phyloP scores from a whole-genome alignment of 768 basidiomycete genomes.

The Baorangia bicolor region DNA sequence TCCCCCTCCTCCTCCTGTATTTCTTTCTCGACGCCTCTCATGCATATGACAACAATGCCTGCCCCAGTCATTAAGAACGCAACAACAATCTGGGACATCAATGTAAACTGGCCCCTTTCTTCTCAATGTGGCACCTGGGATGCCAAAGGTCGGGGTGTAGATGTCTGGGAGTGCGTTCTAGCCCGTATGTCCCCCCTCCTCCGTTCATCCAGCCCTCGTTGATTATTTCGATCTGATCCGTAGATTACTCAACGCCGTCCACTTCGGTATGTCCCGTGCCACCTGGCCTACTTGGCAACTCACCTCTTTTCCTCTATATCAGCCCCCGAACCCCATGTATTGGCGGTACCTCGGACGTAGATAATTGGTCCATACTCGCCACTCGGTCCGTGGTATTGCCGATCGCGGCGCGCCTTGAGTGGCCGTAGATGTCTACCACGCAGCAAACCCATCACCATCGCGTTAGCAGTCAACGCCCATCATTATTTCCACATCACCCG shows the following conservation, averaged over 20 bases:
- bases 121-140: slow-evolving; percentile 77
- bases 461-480: slow-evolving; percentile 4
- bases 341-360: slow-evolving; percentile 51
- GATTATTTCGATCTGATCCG: slow-evolving; percentile 2
- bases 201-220: not conserved
- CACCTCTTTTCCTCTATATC: slow-evolving; percentile 3
- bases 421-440: slow-evolving; percentile 1
- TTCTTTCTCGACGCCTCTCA: not conserved
- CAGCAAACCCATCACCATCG: not conserved
- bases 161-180: slow-evolving; percentile 73
- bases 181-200: slow-evolving; percentile 47
- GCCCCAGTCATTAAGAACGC: slow-evolving; percentile 54
- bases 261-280: slow-evolving; percentile 36
- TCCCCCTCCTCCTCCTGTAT: not conserved
- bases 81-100: slow-evolving; percentile 69
- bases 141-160: slow-evolving; percentile 60
- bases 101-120: slow-evolving; percentile 61
- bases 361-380: slow-evolving; percentile 14
- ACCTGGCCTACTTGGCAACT: not conserved
- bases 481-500: slow-evolving; percentile 6
- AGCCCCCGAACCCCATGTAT: slow-evolving; percentile 45
- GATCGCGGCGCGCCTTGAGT: not conserved
- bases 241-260: slow-evolving; percentile 60
- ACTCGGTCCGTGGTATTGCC: slow-evolving; percentile 4
- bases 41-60: slow-evolving; percentile 26